Evolutionary conservation across 148 eudicot genomes (phyloP).

Genomic region (Persicaria tinctoria): DNA sequence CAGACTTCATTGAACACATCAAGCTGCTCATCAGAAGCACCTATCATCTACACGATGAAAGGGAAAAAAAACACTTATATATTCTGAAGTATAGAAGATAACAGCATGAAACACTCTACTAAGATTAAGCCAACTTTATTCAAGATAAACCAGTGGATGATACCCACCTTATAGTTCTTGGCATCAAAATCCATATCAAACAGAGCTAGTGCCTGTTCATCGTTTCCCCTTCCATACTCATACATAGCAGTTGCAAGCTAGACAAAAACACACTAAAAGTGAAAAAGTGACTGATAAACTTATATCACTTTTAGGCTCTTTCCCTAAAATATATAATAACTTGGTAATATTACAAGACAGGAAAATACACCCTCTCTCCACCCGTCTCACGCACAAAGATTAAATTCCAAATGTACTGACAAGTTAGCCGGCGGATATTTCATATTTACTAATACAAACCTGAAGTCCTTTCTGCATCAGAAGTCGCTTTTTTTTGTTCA

Average conservation of each 20-base stretch:
- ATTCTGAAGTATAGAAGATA: neutral
- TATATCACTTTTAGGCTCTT: neutral
- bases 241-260: constrained; percentile 82
- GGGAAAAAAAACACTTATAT: neutral
- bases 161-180: constrained; percentile 57
- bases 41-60: constrained; percentile 43
- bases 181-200: constrained; percentile 71
- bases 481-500: constrained; percentile 58
- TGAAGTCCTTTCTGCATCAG: constrained; percentile 47
- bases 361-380: too few relatives aligned
- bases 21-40: constrained; percentile 92
- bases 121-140: neutral
- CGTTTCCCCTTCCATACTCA: constrained; percentile 65
- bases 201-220: constrained; percentile 43
- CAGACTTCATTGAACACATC: constrained; percentile 84
- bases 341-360: too few relatives aligned
- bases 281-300: constrained; percentile 2
- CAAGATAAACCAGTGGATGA: neutral
- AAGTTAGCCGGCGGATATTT: neutral
- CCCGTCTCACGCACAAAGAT: neutral
- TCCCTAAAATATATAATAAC: neutral
- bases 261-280: neutral
- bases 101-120: neutral
- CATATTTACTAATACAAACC: constrained; percentile 37
- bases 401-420: neutral